Conservation (phyloP, 1,284 basidiomycete genomes). For the Apiotrichum domesticum region DNA sequence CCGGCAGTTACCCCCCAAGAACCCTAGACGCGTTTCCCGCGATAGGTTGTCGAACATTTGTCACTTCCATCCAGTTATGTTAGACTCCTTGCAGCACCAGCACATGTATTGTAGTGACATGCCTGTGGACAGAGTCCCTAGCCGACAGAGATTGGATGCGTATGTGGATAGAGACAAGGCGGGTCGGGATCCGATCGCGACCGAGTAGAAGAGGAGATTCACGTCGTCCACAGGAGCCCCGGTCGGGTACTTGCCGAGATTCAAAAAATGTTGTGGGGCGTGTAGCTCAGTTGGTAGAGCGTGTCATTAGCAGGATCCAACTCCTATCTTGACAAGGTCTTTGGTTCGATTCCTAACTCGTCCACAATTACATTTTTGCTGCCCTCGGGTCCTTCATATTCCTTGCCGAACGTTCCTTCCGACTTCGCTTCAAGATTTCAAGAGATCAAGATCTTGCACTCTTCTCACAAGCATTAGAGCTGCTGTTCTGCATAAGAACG, state of each 20-base stretch:
- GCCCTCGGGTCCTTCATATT: too few species aligned
- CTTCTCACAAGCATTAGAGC: too few species aligned
- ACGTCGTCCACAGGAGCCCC: too few species aligned
- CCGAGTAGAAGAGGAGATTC: too few species aligned
- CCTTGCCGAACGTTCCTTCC: too few species aligned
- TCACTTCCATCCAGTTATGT: not conserved
- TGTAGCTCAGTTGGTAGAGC: slow-evolving; percentile 16
- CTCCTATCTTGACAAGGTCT: not conserved
- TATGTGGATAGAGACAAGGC: not conserved
- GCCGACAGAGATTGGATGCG: not conserved
- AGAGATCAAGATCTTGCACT: too few species aligned
- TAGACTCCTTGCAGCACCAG: not conserved
- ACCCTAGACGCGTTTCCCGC: too few species aligned
- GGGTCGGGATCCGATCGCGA: too few species aligned
- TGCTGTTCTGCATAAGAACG: not conserved
- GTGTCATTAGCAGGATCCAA: slow-evolving; percentile 6
- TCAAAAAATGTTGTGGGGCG: not conserved
- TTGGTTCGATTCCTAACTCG: slow-evolving; percentile 13
- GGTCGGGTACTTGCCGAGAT: too few species aligned
- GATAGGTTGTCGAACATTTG: not conserved
- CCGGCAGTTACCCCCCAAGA: not conserved
- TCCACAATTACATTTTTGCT: not conserved
- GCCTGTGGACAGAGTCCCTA: too few species aligned
- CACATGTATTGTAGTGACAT: slow-evolving; percentile 2
- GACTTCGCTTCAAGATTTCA: too few species aligned